Evolutionary conservation across 495 filamentous ascomycete genomes (phyloP), one percentile per base, ranked within the genome.

Genomic region (Diplogelasinospora grovesii): DNA sequence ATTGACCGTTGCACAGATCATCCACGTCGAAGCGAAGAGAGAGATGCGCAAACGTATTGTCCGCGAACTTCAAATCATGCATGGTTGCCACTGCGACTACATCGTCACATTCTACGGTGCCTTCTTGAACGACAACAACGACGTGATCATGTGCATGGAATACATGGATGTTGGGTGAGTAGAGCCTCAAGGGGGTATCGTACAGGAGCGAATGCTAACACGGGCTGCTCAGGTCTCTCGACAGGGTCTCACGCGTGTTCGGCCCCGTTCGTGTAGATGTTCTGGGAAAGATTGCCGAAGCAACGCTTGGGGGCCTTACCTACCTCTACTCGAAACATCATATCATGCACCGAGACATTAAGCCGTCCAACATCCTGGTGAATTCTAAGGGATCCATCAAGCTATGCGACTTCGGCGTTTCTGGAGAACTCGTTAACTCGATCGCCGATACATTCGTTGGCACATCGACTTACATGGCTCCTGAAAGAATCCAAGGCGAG

Each of bases 101-200:
- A 97, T 98, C 52, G 92, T 98, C 18, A 93, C 81, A 10, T 97
- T 97, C 63, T 96, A 96, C 53, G 92, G 92, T 33, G 92, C 92
- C 16, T 97, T 97, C 64, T 75, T 96, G 43, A 95, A 95, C 52
- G 87, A 95, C 50, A 83, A 82, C 31, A 85, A 92, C 48, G 92
- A 97, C 66, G 93, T 98, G 45, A 88, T 96, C 45, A 83, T 98
- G 83, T 98, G 92, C 60, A 98, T 98, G 92, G 92, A 98, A 60
- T 96, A 98, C 56, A 95, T 95, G 89, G 92, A 98, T 69, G 86
- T 88, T 64, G 93, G 93, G 92, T 98, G 76, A 60, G 80, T 65
- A 27, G 13, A 10, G 27, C 26, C 36, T 31, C n/a, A 13, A 16
- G 32, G n/a, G 5, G 22, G 16, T 19, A 8, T 39, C 13, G 3